phyloP scores from a whole-genome alignment of 768 basidiomycete species.

The Amylocystis lapponica region DNA sequence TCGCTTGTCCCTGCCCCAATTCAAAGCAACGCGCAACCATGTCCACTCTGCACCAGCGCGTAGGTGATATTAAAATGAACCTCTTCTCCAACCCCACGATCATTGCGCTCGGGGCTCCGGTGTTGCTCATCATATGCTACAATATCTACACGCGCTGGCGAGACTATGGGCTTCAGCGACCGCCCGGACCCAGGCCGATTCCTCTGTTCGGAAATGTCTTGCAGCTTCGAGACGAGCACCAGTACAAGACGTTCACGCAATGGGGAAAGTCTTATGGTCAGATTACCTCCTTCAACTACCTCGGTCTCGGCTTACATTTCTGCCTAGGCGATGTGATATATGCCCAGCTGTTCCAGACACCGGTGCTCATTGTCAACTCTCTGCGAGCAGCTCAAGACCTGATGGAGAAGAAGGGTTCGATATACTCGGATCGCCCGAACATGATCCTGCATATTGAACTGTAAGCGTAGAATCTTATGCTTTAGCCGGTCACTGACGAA shows the following conservation, averaged over 20 bases:
- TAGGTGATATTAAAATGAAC: too few relatives aligned
- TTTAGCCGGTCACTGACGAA: too few relatives aligned
- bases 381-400: constrained; percentile 21
- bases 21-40: too few relatives aligned
- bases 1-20: too few relatives aligned
- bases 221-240: constrained; percentile 19
- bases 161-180: too few relatives aligned
- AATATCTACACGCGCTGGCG: too few relatives aligned
- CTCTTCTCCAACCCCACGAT: too few relatives aligned
- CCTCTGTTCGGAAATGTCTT: constrained; percentile 27
- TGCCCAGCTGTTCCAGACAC: constrained; percentile 13
- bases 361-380: constrained; percentile 22
- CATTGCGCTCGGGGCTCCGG: too few relatives aligned
- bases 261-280: constrained; percentile 27
- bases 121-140: too few relatives aligned
- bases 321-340: constrained; percentile 15
- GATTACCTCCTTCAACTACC: background rate
- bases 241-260: constrained; percentile 18
- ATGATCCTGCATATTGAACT: constrained; percentile 14
- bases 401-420: constrained; percentile 20
- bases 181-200: constrained; percentile 24
- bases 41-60: too few relatives aligned
- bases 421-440: constrained; percentile 23
- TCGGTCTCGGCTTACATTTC: background rate
- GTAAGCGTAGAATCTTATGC: too few relatives aligned